Conservation (phyloP, 129 eudicot species). For the Flaveria sonorensis region DNA sequence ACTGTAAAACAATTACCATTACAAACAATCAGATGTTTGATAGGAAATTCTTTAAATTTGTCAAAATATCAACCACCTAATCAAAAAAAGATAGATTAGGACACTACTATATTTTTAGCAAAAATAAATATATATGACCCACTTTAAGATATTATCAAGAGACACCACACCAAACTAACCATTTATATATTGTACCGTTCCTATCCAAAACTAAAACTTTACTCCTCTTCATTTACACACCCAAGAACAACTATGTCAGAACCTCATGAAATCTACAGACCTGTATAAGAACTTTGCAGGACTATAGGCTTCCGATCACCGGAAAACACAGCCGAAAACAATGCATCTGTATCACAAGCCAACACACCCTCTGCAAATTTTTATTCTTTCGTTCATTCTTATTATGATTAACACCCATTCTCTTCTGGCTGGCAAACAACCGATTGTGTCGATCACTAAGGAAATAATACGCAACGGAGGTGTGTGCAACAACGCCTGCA, state of each 20-base stretch:
- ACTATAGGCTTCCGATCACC: slow-evolving; percentile 69
- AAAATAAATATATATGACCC: slow-evolving; percentile 34
- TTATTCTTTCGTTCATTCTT: slow-evolving; percentile 39
- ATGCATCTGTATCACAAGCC: slow-evolving; percentile 88
- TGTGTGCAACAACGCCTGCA: slow-evolving; percentile 91
- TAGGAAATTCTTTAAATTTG: not conserved
- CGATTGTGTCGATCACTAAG: slow-evolving; percentile 78
- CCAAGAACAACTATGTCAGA: not conserved
- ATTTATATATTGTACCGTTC: slow-evolving; percentile 26
- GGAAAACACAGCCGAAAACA: slow-evolving; percentile 68
- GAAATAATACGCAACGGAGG: slow-evolving; percentile 81
- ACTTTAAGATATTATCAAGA: slow-evolving; percentile 30
- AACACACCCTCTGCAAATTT: slow-evolving; percentile 54
- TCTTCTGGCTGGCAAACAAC: slow-evolving; percentile 65
- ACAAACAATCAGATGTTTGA: slow-evolving; percentile 7
- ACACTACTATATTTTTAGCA: slow-evolving; percentile 29
- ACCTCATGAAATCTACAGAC: slow-evolving; percentile 29
- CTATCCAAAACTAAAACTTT: slow-evolving; percentile 6
- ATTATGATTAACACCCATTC: slow-evolving; percentile 31
- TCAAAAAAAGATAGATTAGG: slow-evolving; percentile 14
- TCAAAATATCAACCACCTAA: slow-evolving; percentile 19
- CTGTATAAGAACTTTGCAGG: slow-evolving; percentile 88
- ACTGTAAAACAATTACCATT: slow-evolving; percentile 51
- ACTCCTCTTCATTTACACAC: not conserved
- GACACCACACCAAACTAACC: slow-evolving; percentile 18